Conservation (phyloP, 1,284 basidiomycete genomes). For the Apiotrichum gracile region DNA sequence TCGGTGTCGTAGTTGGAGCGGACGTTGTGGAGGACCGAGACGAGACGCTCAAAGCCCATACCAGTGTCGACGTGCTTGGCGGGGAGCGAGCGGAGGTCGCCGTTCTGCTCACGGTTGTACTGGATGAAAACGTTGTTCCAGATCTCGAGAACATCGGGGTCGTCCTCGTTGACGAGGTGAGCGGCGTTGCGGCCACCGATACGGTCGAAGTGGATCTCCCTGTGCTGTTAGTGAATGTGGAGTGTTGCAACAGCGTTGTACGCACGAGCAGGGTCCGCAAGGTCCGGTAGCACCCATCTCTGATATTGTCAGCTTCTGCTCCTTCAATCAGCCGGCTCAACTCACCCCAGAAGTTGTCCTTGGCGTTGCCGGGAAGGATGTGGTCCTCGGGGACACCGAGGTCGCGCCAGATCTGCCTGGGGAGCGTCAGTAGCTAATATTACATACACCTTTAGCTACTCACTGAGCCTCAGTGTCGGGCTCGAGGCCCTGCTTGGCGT, state of each 20-base stretch:
- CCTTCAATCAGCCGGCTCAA: constrained; percentile 7
- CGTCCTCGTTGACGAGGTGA: constrained; percentile 88
- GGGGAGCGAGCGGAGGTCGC: constrained; percentile 72
- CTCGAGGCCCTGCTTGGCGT: constrained; percentile 75
- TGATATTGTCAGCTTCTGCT: constrained; percentile 36
- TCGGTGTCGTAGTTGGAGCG: constrained; percentile 98
- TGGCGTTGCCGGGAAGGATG: constrained; percentile 87
- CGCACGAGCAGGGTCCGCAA: constrained; percentile 82
- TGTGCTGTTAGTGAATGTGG: background rate
- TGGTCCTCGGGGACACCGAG: constrained; percentile 84
- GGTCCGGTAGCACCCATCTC: constrained; percentile 99
- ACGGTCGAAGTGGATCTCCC: constrained; percentile 91
- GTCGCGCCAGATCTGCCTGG: constrained; percentile 71
- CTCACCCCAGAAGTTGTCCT: constrained; percentile 98
- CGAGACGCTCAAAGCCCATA: constrained; percentile 97
- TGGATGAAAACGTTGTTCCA: constrained; percentile 99
- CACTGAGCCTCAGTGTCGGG: constrained; percentile 75
- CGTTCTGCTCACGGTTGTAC: constrained; percentile 90
- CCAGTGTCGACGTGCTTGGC: constrained; percentile 96
- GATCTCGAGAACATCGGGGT: constrained; percentile 94
- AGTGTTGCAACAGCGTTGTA: background rate
- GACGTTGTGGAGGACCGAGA: constrained; percentile 86
- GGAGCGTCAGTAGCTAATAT: background rate
- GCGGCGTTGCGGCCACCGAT: constrained; percentile 86
- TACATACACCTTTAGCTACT: constrained; percentile 8